Percentiles rank a stretch among this genome's conserved stretches.
Conservation (phyloP, 2,329 filamentous ascomycete genomes). For the Shiraia sp. region DNA sequence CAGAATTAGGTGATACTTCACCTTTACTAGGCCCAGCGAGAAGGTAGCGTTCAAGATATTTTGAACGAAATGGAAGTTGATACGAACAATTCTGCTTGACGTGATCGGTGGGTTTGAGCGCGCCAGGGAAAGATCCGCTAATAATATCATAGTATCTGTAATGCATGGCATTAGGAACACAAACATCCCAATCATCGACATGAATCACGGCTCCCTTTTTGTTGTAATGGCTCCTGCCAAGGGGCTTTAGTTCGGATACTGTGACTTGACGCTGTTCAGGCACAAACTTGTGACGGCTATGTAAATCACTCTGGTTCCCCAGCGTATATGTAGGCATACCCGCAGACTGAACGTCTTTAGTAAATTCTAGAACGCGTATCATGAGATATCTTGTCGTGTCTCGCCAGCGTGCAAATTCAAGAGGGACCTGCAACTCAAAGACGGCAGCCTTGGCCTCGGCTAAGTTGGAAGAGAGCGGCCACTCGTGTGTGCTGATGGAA, state of each 20-base stretch:
- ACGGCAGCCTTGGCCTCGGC: conserved; percentile 25
- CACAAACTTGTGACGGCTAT: not conserved
- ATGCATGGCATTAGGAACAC: conserved; percentile 50
- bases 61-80: conserved; percentile 35
- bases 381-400: conserved; percentile 51
- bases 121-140: conserved; percentile 15
- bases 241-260: conserved; percentile 44
- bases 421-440: conserved; percentile 56
- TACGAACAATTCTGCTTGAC: conserved; percentile 46
- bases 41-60: conserved; percentile 45
- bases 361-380: conserved; percentile 41
- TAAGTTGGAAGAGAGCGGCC: too few species aligned
- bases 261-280: conserved; percentile 29
- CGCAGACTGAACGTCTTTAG: not conserved
- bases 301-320: conserved; percentile 7
- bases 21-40: too few species aligned
- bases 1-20: too few species aligned
- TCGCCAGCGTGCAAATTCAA: conserved; percentile 51
- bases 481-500: too few species aligned
- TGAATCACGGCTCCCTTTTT: conserved; percentile 22
- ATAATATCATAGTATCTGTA: conserved; percentile 38
- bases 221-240: conserved; percentile 40
- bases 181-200: conserved; percentile 43
- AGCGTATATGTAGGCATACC: conserved; percentile 11
- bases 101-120: conserved; percentile 11